These are phyloP conservation scores for Centaurea solstitialis DNA, from an alignment of 129 eudicot genomes.

Conservation along the genomic window DNA sequence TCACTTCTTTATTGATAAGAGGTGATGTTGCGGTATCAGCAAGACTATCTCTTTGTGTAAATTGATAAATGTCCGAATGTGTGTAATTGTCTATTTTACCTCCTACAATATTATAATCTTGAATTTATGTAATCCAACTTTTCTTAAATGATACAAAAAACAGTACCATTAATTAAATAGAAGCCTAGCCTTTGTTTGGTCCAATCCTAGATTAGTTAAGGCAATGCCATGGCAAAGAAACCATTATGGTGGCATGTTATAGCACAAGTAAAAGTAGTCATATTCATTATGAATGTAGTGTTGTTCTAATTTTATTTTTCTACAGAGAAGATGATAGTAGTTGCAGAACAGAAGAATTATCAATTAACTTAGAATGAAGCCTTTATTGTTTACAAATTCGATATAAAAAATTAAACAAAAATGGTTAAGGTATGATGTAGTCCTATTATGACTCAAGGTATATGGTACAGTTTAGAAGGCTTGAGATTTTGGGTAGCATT, in stretches of 20 bases:
- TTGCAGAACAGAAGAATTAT: not conserved
- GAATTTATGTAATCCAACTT: not conserved
- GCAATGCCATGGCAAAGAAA: not conserved
- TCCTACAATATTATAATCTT: not conserved
- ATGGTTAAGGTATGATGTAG: slow-evolving; percentile 15
- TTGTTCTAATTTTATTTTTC: no score
- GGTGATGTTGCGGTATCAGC: not conserved
- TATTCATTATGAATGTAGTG: not conserved
- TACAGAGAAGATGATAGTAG: not conserved
- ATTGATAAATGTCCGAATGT: not conserved
- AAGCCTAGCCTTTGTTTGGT: not conserved
- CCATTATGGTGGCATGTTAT: not conserved
- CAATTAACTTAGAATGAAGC: not conserved
- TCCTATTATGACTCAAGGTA: slow-evolving; percentile 39
- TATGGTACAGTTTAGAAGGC: slow-evolving; percentile 82
- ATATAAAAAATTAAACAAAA: slow-evolving; percentile 28
- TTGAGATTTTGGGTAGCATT: slow-evolving; percentile 75
- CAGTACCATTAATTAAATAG: not conserved
- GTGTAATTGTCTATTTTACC: not conserved
- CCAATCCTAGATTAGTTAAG: not conserved
- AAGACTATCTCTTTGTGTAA: not conserved
- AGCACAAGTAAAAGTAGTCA: not conserved
- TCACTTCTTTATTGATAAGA: no score
- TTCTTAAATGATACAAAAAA: not conserved
- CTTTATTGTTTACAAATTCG: slow-evolving; percentile 28